phyloP scores from a whole-genome alignment of 768 basidiomycete species.

The Kwoniella europaea region DNA sequence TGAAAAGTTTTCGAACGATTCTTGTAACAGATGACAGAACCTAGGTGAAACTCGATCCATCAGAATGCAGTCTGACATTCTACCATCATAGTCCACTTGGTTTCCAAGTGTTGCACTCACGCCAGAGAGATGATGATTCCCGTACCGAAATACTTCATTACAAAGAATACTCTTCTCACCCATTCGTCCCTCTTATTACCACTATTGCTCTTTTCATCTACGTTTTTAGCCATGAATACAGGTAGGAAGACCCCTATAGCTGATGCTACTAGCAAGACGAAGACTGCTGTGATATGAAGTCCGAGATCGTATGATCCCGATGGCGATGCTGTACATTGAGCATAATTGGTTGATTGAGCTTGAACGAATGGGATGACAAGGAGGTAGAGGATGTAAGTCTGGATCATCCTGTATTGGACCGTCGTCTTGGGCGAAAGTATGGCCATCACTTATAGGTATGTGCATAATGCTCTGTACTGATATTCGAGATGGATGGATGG shows the following conservation, averaged over 20 bases:
- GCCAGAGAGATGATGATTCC: slow-evolving; percentile 12
- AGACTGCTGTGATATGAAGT: slow-evolving; percentile 11
- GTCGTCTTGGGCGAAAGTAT: background rate
- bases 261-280: slow-evolving; percentile 13
- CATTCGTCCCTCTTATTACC: background rate
- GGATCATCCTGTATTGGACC: background rate
- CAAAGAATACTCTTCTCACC: slow-evolving; percentile 3
- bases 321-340: slow-evolving; percentile 1
- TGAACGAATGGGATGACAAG: background rate
- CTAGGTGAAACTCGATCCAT: background rate
- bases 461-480: background rate
- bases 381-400: background rate
- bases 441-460: background rate
- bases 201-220: background rate
- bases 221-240: slow-evolving; percentile 3
- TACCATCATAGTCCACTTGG: no score
- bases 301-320: slow-evolving; percentile 3
- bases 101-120: slow-evolving; percentile 4
- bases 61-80: no score
- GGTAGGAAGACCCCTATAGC: slow-evolving; percentile 13
- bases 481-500: background rate
- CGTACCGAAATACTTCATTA: slow-evolving; percentile 15
- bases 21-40: slow-evolving; percentile 16
- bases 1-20: slow-evolving; percentile 17
- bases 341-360: background rate